Evolutionary conservation across 1,139 yeast genomes (phyloP).

Genomic region (Geotrichum phurueaensis): DNA sequence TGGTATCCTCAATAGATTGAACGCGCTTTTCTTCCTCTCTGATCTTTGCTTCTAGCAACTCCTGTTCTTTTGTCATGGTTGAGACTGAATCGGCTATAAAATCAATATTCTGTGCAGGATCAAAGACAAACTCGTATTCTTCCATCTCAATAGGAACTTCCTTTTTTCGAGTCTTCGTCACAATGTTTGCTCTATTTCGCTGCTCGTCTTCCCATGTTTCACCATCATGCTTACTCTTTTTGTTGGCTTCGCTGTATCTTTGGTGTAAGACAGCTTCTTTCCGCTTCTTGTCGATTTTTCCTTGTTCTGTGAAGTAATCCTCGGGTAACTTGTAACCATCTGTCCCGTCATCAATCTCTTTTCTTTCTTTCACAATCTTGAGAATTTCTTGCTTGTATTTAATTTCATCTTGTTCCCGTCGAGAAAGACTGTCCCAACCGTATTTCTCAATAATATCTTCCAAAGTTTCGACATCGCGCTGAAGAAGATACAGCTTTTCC

Average conservation of each 20-base stretch:
- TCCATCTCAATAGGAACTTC: slow-evolving; percentile 31
- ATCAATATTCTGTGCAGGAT: slow-evolving; percentile 65
- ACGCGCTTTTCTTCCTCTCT: slow-evolving; percentile 42
- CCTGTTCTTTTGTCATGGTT: slow-evolving; percentile 27
- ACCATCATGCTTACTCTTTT: slow-evolving; percentile 31
- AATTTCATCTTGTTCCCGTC: slow-evolving; percentile 48
- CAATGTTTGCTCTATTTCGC: slow-evolving; percentile 42
- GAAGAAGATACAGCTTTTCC: slow-evolving; percentile 41
- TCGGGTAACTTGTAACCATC: slow-evolving; percentile 51
- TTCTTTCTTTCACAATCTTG: slow-evolving; percentile 41
- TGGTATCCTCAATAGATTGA: slow-evolving; percentile 42
- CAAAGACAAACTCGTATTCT: slow-evolving; percentile 77
- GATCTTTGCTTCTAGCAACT: slow-evolving; percentile 34
- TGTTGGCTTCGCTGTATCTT: slow-evolving; percentile 29
- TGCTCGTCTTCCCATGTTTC: slow-evolving; percentile 66
- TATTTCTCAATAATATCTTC: slow-evolving; percentile 43
- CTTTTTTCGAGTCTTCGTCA: slow-evolving; percentile 20
- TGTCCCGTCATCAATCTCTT: slow-evolving; percentile 33
- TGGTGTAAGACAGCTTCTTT: slow-evolving; percentile 42
- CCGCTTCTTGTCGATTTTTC: slow-evolving; percentile 48
- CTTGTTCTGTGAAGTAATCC: slow-evolving; percentile 48
- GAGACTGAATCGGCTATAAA: slow-evolving; percentile 45
- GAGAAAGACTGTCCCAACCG: slow-evolving; percentile 48
- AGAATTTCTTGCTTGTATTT: slow-evolving; percentile 46
- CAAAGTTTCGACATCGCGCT: slow-evolving; percentile 45